A percentile compares a stretch with the other conserved stretches of the same genome.
phyloP scores from a whole-genome alignment of 78 protist species.

The Trichosphaerium sp. region DNA sequence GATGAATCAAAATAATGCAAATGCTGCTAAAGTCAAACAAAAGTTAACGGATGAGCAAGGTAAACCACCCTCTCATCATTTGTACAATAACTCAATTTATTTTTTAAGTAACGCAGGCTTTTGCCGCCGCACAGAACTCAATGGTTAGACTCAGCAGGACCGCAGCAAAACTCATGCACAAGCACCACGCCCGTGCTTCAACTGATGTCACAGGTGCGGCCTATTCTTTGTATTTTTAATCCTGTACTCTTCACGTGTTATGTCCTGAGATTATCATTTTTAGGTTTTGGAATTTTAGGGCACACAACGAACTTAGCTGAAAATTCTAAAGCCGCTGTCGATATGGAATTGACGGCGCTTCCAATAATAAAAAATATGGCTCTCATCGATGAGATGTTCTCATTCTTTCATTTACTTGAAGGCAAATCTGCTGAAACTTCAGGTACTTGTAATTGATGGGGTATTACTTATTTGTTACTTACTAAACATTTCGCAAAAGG shows the following conservation, averaged over 20 bases:
- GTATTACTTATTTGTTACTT: too few relatives aligned
- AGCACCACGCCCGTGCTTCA: conserved; percentile 61
- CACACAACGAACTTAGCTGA: conserved; percentile 62
- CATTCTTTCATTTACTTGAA: conserved; percentile 15
- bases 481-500: too few relatives aligned
- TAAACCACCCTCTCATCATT: too few relatives aligned
- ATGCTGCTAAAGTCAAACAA: neutral
- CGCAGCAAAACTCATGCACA: conserved; percentile 61
- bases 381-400: conserved; percentile 29
- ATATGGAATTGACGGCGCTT: conserved; percentile 34
- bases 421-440: conserved; percentile 67
- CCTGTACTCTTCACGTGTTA: neutral
- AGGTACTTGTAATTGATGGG: too few relatives aligned
- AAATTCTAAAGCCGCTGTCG: conserved; percentile 13
- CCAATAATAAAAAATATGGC: conserved; percentile 38
- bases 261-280: too few relatives aligned
- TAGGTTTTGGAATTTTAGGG: conserved; percentile 66
- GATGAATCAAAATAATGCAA: conserved; percentile 21
- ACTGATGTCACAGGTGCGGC: conserved; percentile 81
- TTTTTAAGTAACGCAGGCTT: neutral
- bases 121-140: conserved; percentile 14
- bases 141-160: conserved; percentile 56
- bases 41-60: neutral
- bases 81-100: neutral
- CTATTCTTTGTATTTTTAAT: neutral